Percentiles rank a stretch among this genome's conserved stretches.
These are phyloP conservation scores for Fusarium ambrosium DNA, from an alignment of 2,329 filamentous ascomycete genomes.

Conservation along the genomic window DNA sequence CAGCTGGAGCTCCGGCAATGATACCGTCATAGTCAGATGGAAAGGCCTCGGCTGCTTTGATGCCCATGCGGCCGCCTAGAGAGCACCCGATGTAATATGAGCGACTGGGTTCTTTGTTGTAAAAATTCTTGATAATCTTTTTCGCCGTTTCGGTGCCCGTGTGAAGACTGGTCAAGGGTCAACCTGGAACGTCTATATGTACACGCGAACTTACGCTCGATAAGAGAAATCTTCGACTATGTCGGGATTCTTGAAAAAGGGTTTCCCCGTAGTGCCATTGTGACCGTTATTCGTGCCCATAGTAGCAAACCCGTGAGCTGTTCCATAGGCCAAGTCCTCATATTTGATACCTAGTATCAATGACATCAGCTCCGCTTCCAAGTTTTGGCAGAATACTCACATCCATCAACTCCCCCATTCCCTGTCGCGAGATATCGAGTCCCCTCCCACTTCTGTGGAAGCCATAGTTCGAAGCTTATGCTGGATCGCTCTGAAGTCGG, in stretches of 20 bases:
- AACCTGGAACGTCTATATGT: slow-evolving; percentile 2
- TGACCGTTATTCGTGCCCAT: slow-evolving; percentile 65
- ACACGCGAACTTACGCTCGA: slow-evolving; percentile 20
- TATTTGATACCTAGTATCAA: slow-evolving; percentile 57
- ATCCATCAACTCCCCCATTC: slow-evolving; percentile 63
- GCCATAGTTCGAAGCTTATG: slow-evolving; percentile 58
- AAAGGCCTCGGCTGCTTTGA: slow-evolving; percentile 66
- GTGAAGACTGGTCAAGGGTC: neutral
- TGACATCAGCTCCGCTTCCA: neutral
- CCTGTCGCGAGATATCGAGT: slow-evolving; percentile 60
- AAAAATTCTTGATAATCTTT: slow-evolving; percentile 54
- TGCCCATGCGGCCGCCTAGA: slow-evolving; percentile 70
- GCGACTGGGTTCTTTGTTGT: slow-evolving; percentile 54
- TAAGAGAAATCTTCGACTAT: slow-evolving; percentile 55
- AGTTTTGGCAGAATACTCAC: slow-evolving; percentile 40
- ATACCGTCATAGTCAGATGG: slow-evolving; percentile 69
- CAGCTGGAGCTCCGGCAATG: slow-evolving; percentile 61
- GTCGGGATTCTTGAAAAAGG: slow-evolving; percentile 52
- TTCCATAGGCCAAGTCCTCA: slow-evolving; percentile 54
- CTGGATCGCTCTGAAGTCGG: slow-evolving; percentile 38
- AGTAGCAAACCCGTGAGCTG: slow-evolving; percentile 57
- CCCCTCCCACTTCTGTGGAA: slow-evolving; percentile 60
- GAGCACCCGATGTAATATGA: slow-evolving; percentile 72
- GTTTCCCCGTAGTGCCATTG: slow-evolving; percentile 53
- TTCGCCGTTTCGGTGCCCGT: slow-evolving; percentile 26